These are phyloP conservation scores for Schizophyllum amplum DNA, from an alignment of 1,284 basidiomycete genomes.

Conservation along the genomic window DNA sequence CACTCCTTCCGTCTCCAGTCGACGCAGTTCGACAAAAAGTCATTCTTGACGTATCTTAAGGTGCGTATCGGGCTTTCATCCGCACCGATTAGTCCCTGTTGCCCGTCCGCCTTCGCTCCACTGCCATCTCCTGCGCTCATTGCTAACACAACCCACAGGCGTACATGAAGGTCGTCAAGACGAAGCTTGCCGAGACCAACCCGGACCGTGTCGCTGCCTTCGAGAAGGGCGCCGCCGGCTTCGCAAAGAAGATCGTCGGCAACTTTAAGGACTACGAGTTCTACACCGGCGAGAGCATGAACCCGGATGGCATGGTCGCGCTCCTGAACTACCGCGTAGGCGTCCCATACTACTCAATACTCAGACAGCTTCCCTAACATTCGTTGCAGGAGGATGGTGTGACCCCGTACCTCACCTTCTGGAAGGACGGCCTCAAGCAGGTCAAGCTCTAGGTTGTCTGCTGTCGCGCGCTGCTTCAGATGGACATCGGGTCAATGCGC, in stretches of 20 bases:
- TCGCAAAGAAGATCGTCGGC: constrained; percentile 83
- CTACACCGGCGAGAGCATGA: constrained; percentile 84
- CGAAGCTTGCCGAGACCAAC: constrained; percentile 45
- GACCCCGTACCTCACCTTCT: constrained; percentile 89
- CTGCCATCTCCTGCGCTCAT: not conserved
- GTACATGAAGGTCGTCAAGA: constrained; percentile 40
- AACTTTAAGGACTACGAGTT: constrained; percentile 93
- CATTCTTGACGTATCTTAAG: constrained; percentile 84
- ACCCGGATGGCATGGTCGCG: constrained; percentile 84
- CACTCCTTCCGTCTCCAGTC: constrained; percentile 87
- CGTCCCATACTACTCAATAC: constrained; percentile 6
- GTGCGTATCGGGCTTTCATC: no score
- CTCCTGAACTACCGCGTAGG: constrained; percentile 78
- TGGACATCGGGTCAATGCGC: not conserved
- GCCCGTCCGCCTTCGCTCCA: no score
- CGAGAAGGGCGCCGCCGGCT: constrained; percentile 74
- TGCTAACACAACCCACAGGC: constrained; percentile 21
- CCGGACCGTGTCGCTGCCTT: constrained; percentile 74
- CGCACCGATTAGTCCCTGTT: no score
- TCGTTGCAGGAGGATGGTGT: constrained; percentile 67
- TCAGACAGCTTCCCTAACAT: constrained; percentile 8
- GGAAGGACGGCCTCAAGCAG: constrained; percentile 85
- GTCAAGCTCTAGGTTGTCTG: constrained; percentile 49
- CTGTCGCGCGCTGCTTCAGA: no score
- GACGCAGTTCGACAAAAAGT: constrained; percentile 91